These are phyloP conservation scores for Tetracladium setigerum DNA, from an alignment of 495 filamentous ascomycete species.

Conservation along the genomic window DNA sequence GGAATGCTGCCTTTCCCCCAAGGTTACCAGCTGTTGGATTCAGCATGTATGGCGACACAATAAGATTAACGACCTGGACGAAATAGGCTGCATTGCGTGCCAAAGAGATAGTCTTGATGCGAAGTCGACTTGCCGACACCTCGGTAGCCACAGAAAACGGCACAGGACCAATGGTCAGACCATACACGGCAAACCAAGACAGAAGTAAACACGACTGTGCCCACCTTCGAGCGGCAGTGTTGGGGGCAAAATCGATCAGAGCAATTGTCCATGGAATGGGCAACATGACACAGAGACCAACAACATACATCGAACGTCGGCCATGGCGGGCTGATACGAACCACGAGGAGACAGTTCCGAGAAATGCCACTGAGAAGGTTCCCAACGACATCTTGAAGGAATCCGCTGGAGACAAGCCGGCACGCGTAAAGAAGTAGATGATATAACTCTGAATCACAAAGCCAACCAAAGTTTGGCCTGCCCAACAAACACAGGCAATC, in stretches of 20 bases:
- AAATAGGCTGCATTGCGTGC: slow-evolving; percentile 39
- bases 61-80: slow-evolving; percentile 36
- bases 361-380: slow-evolving; percentile 15
- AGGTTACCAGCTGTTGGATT: slow-evolving; percentile 38
- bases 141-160: slow-evolving; percentile 52
- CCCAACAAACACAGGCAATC: slow-evolving; percentile 35
- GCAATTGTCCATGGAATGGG: not conserved
- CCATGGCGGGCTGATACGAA: slow-evolving; percentile 1
- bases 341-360: slow-evolving; percentile 33
- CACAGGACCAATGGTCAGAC: slow-evolving; percentile 48
- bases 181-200: slow-evolving; percentile 41
- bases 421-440: slow-evolving; percentile 55
- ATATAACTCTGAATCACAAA: slow-evolving; percentile 67
- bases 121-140: slow-evolving; percentile 42
- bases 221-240: slow-evolving; percentile 16
- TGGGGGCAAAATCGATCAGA: not conserved
- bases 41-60: slow-evolving; percentile 43
- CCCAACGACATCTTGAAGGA: slow-evolving; percentile 35
- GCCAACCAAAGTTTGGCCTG: slow-evolving; percentile 27
- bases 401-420: slow-evolving; percentile 38
- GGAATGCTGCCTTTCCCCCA: slow-evolving; percentile 42
- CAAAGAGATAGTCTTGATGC: slow-evolving; percentile 45
- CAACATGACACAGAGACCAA: slow-evolving; percentile 2
- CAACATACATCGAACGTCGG: not conserved
- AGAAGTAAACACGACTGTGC: slow-evolving; percentile 45